These are phyloP conservation scores for Penicillium sp. DNA, from an alignment of 2,329 filamentous ascomycete genomes.

Conservation along the genomic window DNA sequence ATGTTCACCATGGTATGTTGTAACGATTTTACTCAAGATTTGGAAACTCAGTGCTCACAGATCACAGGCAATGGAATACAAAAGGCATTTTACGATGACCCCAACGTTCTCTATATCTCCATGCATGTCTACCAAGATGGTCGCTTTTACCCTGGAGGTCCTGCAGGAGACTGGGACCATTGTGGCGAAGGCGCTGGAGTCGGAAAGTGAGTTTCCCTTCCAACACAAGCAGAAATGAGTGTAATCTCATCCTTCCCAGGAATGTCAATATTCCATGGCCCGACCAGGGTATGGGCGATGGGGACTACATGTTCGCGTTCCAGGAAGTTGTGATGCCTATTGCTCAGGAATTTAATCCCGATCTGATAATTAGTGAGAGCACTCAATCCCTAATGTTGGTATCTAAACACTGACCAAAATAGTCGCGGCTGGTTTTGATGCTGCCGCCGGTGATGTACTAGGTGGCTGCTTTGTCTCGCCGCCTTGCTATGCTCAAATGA, in stretches of 20 bases:
- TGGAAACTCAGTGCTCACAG: slow-evolving; percentile 23
- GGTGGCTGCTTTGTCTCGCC: slow-evolving; percentile 92
- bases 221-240: not conserved
- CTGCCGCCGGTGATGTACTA: slow-evolving; percentile 86
- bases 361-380: slow-evolving; percentile 72
- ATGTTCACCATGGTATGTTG: slow-evolving; percentile 62
- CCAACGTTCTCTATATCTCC: slow-evolving; percentile 94
- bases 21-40: not conserved
- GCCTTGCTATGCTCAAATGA: slow-evolving; percentile 94
- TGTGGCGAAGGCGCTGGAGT: slow-evolving; percentile 58
- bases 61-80: slow-evolving; percentile 83
- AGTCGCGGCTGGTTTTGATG: slow-evolving; percentile 94
- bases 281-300: slow-evolving; percentile 79
- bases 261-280: slow-evolving; percentile 72
- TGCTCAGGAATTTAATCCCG: slow-evolving; percentile 86
- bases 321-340: slow-evolving; percentile 97
- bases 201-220: slow-evolving; percentile 49
- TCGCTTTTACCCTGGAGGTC: slow-evolving; percentile 72
- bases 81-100: slow-evolving; percentile 91
- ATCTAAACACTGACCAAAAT: slow-evolving; percentile 14
- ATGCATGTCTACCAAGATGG: slow-evolving; percentile 85
- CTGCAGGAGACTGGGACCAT: slow-evolving; percentile 59
- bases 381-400: not conserved
- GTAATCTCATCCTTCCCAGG: slow-evolving; percentile 31
- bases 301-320: slow-evolving; percentile 94